Conservation (phyloP, 345 rosid genomes). For the Murraya koenigii region DNA sequence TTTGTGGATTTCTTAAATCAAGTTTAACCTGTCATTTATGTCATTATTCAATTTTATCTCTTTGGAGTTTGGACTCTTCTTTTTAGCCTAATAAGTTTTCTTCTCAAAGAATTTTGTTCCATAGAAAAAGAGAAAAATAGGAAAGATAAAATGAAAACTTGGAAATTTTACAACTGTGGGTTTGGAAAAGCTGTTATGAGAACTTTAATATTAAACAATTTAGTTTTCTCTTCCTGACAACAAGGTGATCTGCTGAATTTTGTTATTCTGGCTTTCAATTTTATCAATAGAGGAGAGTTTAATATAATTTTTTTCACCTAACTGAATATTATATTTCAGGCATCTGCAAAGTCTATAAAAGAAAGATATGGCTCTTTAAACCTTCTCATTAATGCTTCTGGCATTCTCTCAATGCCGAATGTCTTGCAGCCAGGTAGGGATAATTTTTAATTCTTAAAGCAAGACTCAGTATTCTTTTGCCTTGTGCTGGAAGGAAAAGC, state of each 20-base stretch:
- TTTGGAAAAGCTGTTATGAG: not conserved
- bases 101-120: not conserved
- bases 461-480: conserved; percentile 7
- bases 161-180: not conserved
- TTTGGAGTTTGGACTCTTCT: not conserved
- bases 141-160: not conserved
- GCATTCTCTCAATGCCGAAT: conserved; percentile 77
- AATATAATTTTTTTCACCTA: not conserved
- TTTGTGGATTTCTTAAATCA: not conserved
- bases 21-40: not conserved
- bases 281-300: not conserved
- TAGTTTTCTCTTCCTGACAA: not conserved
- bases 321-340: conserved; percentile 39
- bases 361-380: conserved; percentile 69
- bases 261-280: not conserved
- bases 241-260: not conserved
- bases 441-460: conserved; percentile 5
- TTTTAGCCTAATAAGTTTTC: not conserved
- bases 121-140: not conserved
- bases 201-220: not conserved
- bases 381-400: conserved; percentile 86
- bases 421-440: conserved; percentile 78
- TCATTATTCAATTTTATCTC: not conserved
- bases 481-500: not conserved
- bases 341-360: conserved; percentile 54